Evolutionary conservation across 129 eudicot genomes (phyloP).

Genomic region (Saussurea involucrata): DNA sequence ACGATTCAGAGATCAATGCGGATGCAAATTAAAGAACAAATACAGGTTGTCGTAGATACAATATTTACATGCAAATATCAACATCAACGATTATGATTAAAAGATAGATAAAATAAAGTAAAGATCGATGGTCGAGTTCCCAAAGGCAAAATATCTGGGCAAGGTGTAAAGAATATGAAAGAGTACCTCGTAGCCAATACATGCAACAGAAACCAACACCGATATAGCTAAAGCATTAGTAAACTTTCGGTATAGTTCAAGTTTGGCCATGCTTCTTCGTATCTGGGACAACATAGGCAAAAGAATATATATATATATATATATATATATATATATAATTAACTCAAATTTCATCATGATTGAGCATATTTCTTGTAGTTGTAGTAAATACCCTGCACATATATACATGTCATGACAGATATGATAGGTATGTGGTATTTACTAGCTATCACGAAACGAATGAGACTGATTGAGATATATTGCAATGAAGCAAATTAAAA

Average conservation of each 20-base stretch:
- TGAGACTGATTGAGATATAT: background rate
- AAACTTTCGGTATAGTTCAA: conserved; percentile 83
- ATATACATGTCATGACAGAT: background rate
- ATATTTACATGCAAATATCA: background rate
- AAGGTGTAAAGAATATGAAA: background rate
- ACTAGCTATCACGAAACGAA: background rate
- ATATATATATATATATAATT: too few relatives aligned
- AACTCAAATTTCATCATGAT: conserved; percentile 8
- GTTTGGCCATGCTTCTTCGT: conserved; percentile 80
- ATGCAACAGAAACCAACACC: conserved; percentile 86
- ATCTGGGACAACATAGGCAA: conserved; percentile 42
- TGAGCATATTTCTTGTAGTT: background rate
- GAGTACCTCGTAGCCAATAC: conserved; percentile 91
- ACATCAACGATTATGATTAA: background rate
- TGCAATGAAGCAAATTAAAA: background rate
- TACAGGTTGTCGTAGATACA: background rate
- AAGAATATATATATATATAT: too few relatives aligned
- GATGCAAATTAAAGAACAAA: conserved; percentile 1
- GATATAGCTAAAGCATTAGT: conserved; percentile 82
- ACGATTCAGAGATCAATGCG: background rate
- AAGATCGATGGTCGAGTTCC: background rate
- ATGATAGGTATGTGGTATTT: background rate
- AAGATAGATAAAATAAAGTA: background rate
- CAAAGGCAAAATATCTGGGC: background rate
- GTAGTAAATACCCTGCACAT: too few relatives aligned